Evolutionary conservation across 371 early-diverging fungal species (phyloP), one percentile per base, ranked within the genome.

Genomic region (Mortierella sp.): DNA sequence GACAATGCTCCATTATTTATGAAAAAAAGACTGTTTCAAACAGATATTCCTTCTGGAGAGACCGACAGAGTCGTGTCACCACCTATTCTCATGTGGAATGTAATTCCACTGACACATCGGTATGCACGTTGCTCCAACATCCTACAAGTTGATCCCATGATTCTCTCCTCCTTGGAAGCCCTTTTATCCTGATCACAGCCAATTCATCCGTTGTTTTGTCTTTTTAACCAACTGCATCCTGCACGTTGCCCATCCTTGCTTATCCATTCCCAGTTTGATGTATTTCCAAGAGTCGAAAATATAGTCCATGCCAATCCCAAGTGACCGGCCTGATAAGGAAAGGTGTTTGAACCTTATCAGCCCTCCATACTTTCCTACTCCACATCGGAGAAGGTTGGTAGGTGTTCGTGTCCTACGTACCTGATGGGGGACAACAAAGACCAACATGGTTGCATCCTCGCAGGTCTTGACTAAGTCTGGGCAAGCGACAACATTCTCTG

Each of bases 391-490:
- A 65, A 19, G 48, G 65, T 65, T 65, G 63, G 34, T 28, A 31
- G 38, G 45, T 48, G 60, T 26, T 50, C 77, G 19, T 44, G 45
- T 47, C 45, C 76, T 74, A 24, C 14, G 78, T 84, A 88, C 89
- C 80, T 98, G 98, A 91, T 99, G 99, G 34, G 99, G 99, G 55
- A 99, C 89, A 11, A 98, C 98, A 89, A 99, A 96, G 44, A 99
- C 94, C 44, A 99, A 89, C 60, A 98, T 90, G 45, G 98, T 96
- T 7, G 97, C 96, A 77, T 91, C 97, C 28, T 91, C 83, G 71
- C 94, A 94, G 2, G 96, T 94, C 63, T 95, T 92, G 9, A 91
- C 77, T 19, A 99, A 87, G 74, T 97, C 94, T 9, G 99, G 93
- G 16, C 92, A 92, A 9, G 99, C 99, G 21, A 92, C 90, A 21